These are phyloP conservation scores for Beverwykella pulmonaria DNA, from an alignment of 495 filamentous ascomycete genomes.

Conservation along the genomic window DNA sequence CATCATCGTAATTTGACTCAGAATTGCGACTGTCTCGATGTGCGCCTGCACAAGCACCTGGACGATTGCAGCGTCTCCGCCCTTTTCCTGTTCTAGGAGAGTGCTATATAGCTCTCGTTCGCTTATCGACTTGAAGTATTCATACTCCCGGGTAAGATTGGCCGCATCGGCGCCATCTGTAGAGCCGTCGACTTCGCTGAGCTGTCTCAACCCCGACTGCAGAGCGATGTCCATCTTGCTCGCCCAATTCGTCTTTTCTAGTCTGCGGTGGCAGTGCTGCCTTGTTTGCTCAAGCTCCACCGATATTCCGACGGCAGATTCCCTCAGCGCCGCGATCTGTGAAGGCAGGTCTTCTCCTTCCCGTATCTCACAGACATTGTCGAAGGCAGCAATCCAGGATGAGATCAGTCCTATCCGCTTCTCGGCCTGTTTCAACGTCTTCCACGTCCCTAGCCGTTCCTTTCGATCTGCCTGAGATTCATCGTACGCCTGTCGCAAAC, in stretches of 20 bases:
- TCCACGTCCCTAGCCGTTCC: constrained; percentile 77
- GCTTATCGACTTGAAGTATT: constrained; percentile 78
- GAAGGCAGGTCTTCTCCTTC: constrained; percentile 68
- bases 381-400: constrained; percentile 92
- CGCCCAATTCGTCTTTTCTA: constrained; percentile 83
- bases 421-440: constrained; percentile 81
- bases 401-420: constrained; percentile 80
- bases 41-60: constrained; percentile 85
- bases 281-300: constrained; percentile 85
- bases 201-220: constrained; percentile 77
- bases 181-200: constrained; percentile 70
- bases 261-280: constrained; percentile 82
- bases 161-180: constrained; percentile 71
- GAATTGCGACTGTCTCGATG: constrained; percentile 82
- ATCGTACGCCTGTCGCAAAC: constrained; percentile 83
- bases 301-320: constrained; percentile 83
- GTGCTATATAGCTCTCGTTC: constrained; percentile 76
- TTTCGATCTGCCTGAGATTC: constrained; percentile 76
- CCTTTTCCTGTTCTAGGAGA: constrained; percentile 83
- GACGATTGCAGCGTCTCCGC: constrained; percentile 72
- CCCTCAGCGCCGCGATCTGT: constrained; percentile 74
- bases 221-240: constrained; percentile 81
- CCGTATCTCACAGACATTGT: constrained; percentile 71
- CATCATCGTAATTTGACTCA: constrained; percentile 79
- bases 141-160: constrained; percentile 76